These are phyloP conservation scores for Cryphonectria parasitica DNA, from an alignment of 2,329 filamentous ascomycete species.

Conservation along the genomic window DNA sequence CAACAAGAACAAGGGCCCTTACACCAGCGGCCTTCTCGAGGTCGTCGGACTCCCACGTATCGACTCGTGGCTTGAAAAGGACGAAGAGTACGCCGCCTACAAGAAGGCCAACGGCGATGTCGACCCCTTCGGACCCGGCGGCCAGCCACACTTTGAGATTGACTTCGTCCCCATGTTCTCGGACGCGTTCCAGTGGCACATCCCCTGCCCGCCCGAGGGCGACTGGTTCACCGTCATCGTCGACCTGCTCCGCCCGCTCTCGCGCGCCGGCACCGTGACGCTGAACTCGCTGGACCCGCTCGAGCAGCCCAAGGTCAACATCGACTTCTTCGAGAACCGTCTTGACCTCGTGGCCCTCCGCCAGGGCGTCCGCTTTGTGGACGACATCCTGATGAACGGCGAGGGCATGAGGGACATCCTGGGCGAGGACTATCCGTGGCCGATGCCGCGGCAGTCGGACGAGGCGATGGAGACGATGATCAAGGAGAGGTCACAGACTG, in stretches of 20 bases:
- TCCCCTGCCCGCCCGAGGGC: conserved; percentile 46
- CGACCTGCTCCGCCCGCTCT: conserved; percentile 47
- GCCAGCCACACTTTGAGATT: conserved; percentile 64
- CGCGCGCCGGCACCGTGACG: conserved; percentile 55
- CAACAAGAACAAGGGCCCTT: conserved; percentile 43
- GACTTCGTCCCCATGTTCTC: conserved; percentile 65
- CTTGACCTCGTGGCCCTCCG: conserved; percentile 61
- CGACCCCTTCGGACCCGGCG: conserved; percentile 59
- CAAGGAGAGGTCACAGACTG: conserved; percentile 62
- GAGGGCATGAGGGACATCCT: conserved; percentile 60
- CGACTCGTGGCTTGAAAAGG: conserved; percentile 55
- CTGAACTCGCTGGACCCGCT: conserved; percentile 61
- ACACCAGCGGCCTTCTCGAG: conserved; percentile 48
- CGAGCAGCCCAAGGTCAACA: conserved; percentile 61
- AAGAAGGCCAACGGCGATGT: conserved; percentile 47
- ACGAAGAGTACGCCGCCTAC: conserved; percentile 49
- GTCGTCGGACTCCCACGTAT: conserved; percentile 62
- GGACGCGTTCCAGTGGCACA: conserved; percentile 53
- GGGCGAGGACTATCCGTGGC: conserved; percentile 60
- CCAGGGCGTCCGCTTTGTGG: conserved; percentile 58
- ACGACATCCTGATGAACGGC: conserved; percentile 62
- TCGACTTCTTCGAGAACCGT: conserved; percentile 63
- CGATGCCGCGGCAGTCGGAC: conserved; percentile 60
- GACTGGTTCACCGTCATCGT: conserved; percentile 61
- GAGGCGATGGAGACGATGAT: conserved; percentile 60